phyloP scores from a whole-genome alignment of 805 yeast genomes.

The Zygosaccharomyces rouxii region DNA sequence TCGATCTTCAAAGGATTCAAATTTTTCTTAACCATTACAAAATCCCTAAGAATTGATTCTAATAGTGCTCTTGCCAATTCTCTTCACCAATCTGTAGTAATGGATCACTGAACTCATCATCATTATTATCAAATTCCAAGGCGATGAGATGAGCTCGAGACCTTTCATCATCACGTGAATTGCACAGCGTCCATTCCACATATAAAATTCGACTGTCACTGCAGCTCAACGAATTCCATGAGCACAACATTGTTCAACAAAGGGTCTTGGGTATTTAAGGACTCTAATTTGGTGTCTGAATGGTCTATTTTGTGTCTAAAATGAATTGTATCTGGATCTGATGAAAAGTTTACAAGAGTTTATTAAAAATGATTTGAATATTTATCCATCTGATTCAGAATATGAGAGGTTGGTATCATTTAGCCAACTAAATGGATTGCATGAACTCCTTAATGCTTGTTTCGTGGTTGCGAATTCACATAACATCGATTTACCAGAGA shows the following conservation, averaged over 20 bases:
- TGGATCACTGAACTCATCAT: background rate
- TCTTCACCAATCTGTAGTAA: background rate
- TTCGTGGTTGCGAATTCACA: slow-evolving; percentile 13
- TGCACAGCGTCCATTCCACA: background rate
- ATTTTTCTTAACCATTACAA: slow-evolving; percentile 37
- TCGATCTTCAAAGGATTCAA: slow-evolving; percentile 40
- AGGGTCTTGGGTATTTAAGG: too few species aligned
- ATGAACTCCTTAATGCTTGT: slow-evolving; percentile 9
- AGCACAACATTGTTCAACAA: too few species aligned
- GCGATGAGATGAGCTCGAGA: background rate
- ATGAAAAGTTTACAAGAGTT: slow-evolving; percentile 16
- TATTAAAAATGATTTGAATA: slow-evolving; percentile 7
- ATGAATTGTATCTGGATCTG: background rate
- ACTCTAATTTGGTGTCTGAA: too few species aligned
- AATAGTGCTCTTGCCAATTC: background rate
- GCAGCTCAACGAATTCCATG: too few species aligned
- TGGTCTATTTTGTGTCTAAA: background rate
- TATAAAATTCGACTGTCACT: background rate
- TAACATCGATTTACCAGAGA: slow-evolving; percentile 7
- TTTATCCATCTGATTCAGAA: background rate
- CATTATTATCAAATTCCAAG: background rate
- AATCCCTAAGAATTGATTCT: background rate
- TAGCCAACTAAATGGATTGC: slow-evolving; percentile 12
- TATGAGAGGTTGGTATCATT: slow-evolving; percentile 1
- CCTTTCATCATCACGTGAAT: background rate